Evolutionary conservation across 2,329 filamentous ascomycete species (phyloP), one percentile per base, ranked within the genome.

Genomic region (Pseudonectria foliicola): DNA sequence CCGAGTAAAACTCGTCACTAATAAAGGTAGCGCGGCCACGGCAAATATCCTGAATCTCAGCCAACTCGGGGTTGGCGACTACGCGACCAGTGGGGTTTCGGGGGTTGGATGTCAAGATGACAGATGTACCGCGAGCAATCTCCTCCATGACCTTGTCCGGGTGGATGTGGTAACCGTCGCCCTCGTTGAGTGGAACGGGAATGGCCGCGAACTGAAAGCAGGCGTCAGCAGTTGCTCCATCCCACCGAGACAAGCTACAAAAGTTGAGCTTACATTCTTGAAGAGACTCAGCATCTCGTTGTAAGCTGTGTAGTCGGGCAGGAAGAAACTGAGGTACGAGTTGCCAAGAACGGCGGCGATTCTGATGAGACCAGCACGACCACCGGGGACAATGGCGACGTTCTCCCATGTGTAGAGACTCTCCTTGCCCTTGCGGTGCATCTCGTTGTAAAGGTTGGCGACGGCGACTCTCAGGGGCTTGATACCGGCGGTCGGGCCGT

Each of bases 371-470:
- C 90, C 90, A 24, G 90, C 90, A 52, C 90, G 79, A 26, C 90
- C 90, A 60, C 89, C 89, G 29, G 90, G 90, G 4, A 96, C 90
- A 58, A 96, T 94, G 59, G 85, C 89, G 13, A 95, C 90, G 60
- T 96, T 96, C 70, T 96, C 90, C 84, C 86, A 95, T 6, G 85
- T 93, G 61, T 96, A 96, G 64, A 93, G 73, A 62, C 83, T 90
- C 10, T 79, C 73, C 67, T 92, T 93, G 55, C 84, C 87, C 65
- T 90, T 67, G 45, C 90, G 80, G 55, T 95, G 90, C 61, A 90
- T 85, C 60, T 82, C 83, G 55, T 96, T 96, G 74, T 96, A 96
- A 43, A 96, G 74, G 40, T 80, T 79, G 38, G 90, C 90, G 29
- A 96, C 88, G 13, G 90, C 90, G 55, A 87, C 84, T 49, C 90